phyloP scores from a whole-genome alignment of 495 filamentous ascomycete genomes.

The Penicillium cataractarum region DNA sequence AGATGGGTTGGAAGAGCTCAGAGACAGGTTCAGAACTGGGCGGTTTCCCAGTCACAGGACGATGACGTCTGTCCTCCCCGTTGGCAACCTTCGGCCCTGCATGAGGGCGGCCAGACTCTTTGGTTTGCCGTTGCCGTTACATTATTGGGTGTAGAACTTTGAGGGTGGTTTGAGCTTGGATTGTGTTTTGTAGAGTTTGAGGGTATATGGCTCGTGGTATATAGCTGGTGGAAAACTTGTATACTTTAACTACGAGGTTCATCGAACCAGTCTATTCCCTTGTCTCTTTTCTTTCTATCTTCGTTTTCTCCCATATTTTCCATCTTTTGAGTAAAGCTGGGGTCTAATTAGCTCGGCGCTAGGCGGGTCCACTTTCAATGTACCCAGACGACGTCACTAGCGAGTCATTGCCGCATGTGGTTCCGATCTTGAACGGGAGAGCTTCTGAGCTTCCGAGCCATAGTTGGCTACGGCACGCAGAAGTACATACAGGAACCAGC shows the following conservation, averaged over 20 bases:
- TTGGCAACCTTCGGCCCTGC: slow-evolving; percentile 2
- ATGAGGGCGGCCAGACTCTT: neutral
- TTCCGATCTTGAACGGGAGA: neutral
- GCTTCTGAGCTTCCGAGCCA: slow-evolving; percentile 14
- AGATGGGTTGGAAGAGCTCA: neutral
- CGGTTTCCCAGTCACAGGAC: slow-evolving; percentile 13
- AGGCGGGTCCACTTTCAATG: slow-evolving; percentile 9
- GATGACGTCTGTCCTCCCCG: slow-evolving; percentile 28
- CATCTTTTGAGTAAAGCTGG: neutral
- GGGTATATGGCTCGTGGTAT: neutral
- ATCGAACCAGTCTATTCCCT: neutral
- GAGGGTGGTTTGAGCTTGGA: neutral
- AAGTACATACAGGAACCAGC: neutral
- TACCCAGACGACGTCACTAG: slow-evolving; percentile 33
- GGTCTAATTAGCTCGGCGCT: slow-evolving; percentile 12
- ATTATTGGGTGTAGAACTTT: neutral
- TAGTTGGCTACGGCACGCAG: neutral
- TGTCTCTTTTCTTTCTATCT: neutral
- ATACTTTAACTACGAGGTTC: neutral
- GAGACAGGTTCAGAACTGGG: neutral
- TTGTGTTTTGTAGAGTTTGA: neutral
- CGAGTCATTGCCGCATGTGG: slow-evolving; percentile 26
- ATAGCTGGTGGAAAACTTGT: neutral
- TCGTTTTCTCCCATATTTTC: neutral
- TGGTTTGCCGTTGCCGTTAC: neutral